These are phyloP conservation scores for Lindgomyces ingoldianus DNA, from an alignment of 495 filamentous ascomycete genomes.

Conservation along the genomic window DNA sequence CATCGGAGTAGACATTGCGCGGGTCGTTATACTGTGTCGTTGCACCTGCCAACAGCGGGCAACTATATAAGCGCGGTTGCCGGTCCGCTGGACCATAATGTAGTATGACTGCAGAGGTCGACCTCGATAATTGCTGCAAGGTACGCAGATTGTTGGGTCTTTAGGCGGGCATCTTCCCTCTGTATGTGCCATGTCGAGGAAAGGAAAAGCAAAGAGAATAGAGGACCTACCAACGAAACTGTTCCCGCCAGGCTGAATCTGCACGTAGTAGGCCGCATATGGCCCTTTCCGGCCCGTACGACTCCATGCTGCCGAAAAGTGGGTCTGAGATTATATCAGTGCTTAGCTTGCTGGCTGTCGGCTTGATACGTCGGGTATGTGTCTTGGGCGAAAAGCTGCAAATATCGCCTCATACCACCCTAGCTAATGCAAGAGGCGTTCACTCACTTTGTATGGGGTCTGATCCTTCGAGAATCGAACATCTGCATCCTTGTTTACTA, in stretches of 20 bases:
- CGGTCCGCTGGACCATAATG: too few relatives aligned
- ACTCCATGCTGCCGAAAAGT: conserved; percentile 79
- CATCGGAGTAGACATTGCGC: too few relatives aligned
- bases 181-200: not conserved
- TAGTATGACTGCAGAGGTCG: too few relatives aligned
- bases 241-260: conserved; percentile 55
- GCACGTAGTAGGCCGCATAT: conserved; percentile 81
- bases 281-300: conserved; percentile 80
- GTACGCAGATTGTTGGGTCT: not conserved
- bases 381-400: too few relatives aligned
- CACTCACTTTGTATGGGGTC: conserved; percentile 78
- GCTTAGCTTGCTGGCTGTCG: too few relatives aligned
- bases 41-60: too few relatives aligned
- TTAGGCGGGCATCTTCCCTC: not conserved
- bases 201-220: not conserved
- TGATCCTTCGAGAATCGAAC: conserved; percentile 54
- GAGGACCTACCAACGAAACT: conserved; percentile 62
- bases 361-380: too few relatives aligned
- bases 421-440: not conserved
- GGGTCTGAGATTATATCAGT: conserved; percentile 51
- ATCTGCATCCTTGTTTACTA: conserved; percentile 8
- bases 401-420: too few relatives aligned
- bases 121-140: too few relatives aligned
- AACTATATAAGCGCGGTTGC: too few relatives aligned
- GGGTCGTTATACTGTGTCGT: too few relatives aligned